A percentile compares a stretch with the other conserved stretches of the same genome.
Conservation (phyloP, 176 grass and related monocot species). For the Melocanna baccifera region DNA sequence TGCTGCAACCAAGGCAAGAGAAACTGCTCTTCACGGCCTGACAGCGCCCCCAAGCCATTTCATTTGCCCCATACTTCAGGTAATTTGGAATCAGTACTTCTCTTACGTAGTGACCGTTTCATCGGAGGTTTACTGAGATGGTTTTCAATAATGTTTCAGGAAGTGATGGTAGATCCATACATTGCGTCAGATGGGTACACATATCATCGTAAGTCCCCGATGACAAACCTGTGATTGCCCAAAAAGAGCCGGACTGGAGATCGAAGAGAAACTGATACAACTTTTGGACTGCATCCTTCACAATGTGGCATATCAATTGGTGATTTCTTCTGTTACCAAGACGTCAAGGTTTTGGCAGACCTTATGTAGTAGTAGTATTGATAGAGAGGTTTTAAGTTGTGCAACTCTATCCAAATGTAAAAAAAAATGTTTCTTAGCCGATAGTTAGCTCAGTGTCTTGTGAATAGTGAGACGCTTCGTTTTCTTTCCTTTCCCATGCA, state of each 20-base stretch:
- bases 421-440: background rate
- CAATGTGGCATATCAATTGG: background rate
- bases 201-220: constrained; percentile 71
- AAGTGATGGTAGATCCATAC: constrained; percentile 66
- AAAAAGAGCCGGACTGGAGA: constrained; percentile 66
- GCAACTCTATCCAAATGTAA: constrained; percentile 4
- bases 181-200: constrained; percentile 86
- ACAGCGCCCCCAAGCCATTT: constrained; percentile 58
- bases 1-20: constrained; percentile 33
- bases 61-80: constrained; percentile 87
- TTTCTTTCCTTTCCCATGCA: background rate
- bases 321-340: background rate
- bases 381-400: constrained; percentile 1
- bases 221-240: constrained; percentile 69
- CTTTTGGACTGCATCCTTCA: background rate
- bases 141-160: constrained; percentile 23
- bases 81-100: background rate
- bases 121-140: background rate
- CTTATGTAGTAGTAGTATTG: background rate
- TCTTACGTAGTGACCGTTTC: background rate
- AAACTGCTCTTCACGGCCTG: background rate
- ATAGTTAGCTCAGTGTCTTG: background rate
- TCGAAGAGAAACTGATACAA: constrained; percentile 30
- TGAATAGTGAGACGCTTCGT: background rate
- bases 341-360: background rate